Evolutionary conservation across 306 rosid species (phyloP).

Genomic region (Quercus mongolica): DNA sequence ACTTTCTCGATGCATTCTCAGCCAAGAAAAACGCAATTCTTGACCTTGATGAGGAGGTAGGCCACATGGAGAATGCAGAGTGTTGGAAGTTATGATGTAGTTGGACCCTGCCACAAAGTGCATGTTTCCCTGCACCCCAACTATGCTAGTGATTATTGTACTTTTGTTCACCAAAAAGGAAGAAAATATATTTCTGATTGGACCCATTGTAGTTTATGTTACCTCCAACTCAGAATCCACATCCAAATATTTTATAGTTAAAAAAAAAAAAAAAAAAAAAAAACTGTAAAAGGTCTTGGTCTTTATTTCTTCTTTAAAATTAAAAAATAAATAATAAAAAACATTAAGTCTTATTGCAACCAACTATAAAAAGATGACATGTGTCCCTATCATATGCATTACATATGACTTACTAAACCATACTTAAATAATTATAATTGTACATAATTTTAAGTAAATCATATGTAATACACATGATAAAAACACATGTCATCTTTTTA

Average conservation of each 20-base stretch:
- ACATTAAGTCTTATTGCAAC: too few species aligned
- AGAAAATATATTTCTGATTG: not conserved
- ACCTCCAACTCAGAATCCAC: not conserved
- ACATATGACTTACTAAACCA: too few species aligned
- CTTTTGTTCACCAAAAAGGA: not conserved
- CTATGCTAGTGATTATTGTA: not conserved
- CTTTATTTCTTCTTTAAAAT: not conserved
- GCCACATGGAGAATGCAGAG: conserved; percentile 2
- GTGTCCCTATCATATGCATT: too few species aligned
- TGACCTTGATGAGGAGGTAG: not conserved
- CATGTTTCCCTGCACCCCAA: not conserved
- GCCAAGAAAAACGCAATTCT: not conserved
- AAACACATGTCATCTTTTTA: too few species aligned
- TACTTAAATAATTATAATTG: too few species aligned
- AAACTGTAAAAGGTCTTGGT: not conserved
- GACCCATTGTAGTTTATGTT: not conserved
- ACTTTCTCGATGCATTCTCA: too few species aligned
- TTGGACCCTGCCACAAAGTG: not conserved
- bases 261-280: not conserved
- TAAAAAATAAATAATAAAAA: too few species aligned
- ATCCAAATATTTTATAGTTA: not conserved
- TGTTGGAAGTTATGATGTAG: not conserved
- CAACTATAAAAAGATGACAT: too few species aligned
- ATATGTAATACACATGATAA: too few species aligned
- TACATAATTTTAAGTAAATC: too few species aligned